Percentiles rank a stretch among this genome's conserved stretches.
Conservation (phyloP, 176 grass and related monocot species). For the Eragrostis curvula region DNA sequence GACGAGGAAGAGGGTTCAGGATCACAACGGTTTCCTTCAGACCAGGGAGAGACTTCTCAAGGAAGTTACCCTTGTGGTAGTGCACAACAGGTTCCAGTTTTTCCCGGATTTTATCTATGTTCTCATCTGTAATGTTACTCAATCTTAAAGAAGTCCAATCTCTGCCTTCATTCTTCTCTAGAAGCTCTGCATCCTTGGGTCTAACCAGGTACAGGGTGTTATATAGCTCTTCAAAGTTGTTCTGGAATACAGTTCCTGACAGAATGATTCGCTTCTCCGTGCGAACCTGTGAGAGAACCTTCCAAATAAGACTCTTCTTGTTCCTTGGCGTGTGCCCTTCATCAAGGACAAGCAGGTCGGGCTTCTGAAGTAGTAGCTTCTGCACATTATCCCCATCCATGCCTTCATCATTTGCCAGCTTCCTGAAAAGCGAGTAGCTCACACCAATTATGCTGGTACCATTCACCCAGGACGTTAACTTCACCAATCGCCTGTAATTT, state of each 20-base stretch:
- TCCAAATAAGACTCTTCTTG: slow-evolving; percentile 56
- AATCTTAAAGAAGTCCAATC: slow-evolving; percentile 61
- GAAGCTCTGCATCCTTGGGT: slow-evolving; percentile 58
- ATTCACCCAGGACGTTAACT: slow-evolving; percentile 69
- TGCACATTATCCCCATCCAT: slow-evolving; percentile 33
- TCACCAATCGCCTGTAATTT: slow-evolving; percentile 43
- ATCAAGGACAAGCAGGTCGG: slow-evolving; percentile 73
- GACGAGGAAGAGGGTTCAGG: slow-evolving; percentile 61
- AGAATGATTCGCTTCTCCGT: slow-evolving; percentile 74
- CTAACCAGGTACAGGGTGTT: slow-evolving; percentile 67
- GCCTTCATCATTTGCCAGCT: slow-evolving; percentile 35
- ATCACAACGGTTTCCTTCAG: slow-evolving; percentile 72
- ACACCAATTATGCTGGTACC: slow-evolving; percentile 74
- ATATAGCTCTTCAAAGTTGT: slow-evolving; percentile 77
- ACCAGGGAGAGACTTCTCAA: slow-evolving; percentile 72
- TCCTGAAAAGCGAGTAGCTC: slow-evolving; percentile 75
- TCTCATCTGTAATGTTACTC: slow-evolving; percentile 52
- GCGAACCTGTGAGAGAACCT: slow-evolving; percentile 51
- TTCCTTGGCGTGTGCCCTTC: slow-evolving; percentile 92
- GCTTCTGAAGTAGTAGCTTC: slow-evolving; percentile 56
- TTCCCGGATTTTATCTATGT: slow-evolving; percentile 50
- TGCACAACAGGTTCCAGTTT: slow-evolving; percentile 69
- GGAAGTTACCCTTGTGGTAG: slow-evolving; percentile 72
- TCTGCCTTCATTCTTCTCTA: slow-evolving; percentile 44
- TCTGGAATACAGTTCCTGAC: slow-evolving; percentile 87